phyloP scores from a whole-genome alignment of 805 yeast genomes.

The Cyberlindnera saturnus region DNA sequence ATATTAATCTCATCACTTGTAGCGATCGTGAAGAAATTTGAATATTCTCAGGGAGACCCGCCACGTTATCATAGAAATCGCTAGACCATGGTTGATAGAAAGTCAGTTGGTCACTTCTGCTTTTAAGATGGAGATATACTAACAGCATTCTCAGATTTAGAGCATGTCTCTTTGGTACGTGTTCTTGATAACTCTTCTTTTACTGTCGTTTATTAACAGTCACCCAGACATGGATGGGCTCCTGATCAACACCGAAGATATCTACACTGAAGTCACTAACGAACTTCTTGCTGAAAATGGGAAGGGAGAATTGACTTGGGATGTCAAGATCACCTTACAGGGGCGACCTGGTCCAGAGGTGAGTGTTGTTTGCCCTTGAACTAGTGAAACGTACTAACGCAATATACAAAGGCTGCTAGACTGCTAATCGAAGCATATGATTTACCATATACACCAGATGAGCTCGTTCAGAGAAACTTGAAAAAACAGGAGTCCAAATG shows the following conservation, averaged over 20 bases:
- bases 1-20: slow-evolving; percentile 24
- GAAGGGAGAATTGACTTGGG: slow-evolving; percentile 86
- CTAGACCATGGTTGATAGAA: too few species aligned
- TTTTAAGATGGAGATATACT: neutral
- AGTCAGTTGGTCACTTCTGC: too few species aligned
- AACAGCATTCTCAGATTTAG: slow-evolving; percentile 27
- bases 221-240: slow-evolving; percentile 87
- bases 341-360: slow-evolving; percentile 80
- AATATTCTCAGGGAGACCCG: too few species aligned
- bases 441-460: slow-evolving; percentile 62
- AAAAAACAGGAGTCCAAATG: slow-evolving; percentile 49
- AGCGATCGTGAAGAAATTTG: neutral
- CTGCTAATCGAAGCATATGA: slow-evolving; percentile 62
- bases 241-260: slow-evolving; percentile 83
- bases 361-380: neutral
- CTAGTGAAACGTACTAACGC: neutral
- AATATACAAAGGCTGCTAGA: slow-evolving; percentile 27
- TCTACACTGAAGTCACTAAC: slow-evolving; percentile 76
- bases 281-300: slow-evolving; percentile 61
- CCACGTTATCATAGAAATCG: too few species aligned
- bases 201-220: neutral
- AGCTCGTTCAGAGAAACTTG: slow-evolving; percentile 47
- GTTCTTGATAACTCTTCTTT: too few species aligned
- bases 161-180: slow-evolving; percentile 71
- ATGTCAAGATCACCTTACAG: slow-evolving; percentile 77